Base-by-base conservation (phyloP, 768 basidiomycete species). In the Cystofilobasidium bisporidii region DNA sequence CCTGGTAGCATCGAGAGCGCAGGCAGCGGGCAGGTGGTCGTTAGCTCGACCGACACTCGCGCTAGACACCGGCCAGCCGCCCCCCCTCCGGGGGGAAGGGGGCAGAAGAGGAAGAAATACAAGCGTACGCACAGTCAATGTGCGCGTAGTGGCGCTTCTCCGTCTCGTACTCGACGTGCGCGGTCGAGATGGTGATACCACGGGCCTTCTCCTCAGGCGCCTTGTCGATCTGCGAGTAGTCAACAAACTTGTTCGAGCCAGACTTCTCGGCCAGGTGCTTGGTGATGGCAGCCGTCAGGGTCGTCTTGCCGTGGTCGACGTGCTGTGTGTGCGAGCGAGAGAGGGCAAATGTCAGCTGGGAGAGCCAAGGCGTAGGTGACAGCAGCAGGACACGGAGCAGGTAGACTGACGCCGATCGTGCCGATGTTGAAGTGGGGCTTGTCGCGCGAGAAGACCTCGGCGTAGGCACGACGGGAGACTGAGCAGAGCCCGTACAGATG, bases 151-250 rank as follows among this genome's bases (percentile, higher is more conserved):
- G 94, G 65, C 94, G 84, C 43, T 77, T 80, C 22, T 81, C 81
- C 41, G 94, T 94, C 82, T 98, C 92, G 77, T 99, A 99, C 78
- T 99, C 96, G 76, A 99, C 92, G 76, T 99, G 96, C 56, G 96
- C 85, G 26, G 96, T 94, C 79, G 94, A 92, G 79, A 99, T 99
- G 70, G 96, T 99, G 79, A 99, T 99, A 79, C 96, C 96, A 77
- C 96, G 90, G 70, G 94, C 94, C 79, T 91, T 94, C 81, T 99
- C 96, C 79, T 99, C 96, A 3, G 96, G 96, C 12, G 96, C 96
- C 82, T 89, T 97, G 87, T 99, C 96, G 74, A 99, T 99, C 79
- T 91, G 86, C 59, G 82, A 84, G 81, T 99, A 99, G 82, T 92
- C 93, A 71, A 93, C 89, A 80, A 99, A 98, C 76, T 81, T 80